These are phyloP conservation scores for Hemileccinum impolitum DNA, from an alignment of 768 basidiomycete genomes.

Conservation along the genomic window DNA sequence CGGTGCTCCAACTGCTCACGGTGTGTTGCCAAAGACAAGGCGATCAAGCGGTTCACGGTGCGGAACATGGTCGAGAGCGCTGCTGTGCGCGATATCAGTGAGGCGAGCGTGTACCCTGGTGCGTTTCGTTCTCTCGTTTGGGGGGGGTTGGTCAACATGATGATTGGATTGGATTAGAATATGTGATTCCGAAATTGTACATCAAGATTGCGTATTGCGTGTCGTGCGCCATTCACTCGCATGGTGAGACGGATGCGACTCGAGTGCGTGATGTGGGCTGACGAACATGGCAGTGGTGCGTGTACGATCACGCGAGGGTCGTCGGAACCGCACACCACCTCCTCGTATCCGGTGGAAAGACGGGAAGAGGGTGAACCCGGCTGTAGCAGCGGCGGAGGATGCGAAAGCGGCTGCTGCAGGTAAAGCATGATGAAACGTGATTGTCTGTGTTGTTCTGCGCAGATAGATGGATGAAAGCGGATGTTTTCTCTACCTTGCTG, in stretches of 20 bases:
- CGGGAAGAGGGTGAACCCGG: constrained; percentile 94
- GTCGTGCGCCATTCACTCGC: constrained; percentile 98
- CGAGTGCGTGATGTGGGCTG: not conserved
- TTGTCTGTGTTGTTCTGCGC: too few species aligned
- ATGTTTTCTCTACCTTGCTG: too few species aligned
- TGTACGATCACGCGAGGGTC: constrained; percentile 92
- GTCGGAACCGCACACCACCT: constrained; percentile 96
- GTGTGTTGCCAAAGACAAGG: constrained; percentile 98
- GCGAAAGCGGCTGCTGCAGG: constrained; percentile 59
- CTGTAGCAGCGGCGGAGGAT: constrained; percentile 89
- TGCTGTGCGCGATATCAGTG: constrained; percentile 94
- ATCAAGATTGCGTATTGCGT: constrained; percentile 99
- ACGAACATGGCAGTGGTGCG: constrained; percentile 76
- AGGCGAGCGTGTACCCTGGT: constrained; percentile 93
- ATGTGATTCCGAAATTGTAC: constrained; percentile 95
- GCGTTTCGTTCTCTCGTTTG: constrained; percentile 28
- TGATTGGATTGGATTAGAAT: constrained; percentile 53
- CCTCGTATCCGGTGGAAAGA: constrained; percentile 95
- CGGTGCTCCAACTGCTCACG: constrained; percentile 99
- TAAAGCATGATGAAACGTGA: constrained; percentile 47
- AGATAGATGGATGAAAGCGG: too few species aligned
- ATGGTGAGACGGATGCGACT: constrained; percentile 62
- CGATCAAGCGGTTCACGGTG: constrained; percentile 99
- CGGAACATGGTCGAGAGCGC: constrained; percentile 99
- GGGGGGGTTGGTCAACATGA: not conserved